Evolutionary conservation across 345 rosid species (phyloP), one percentile per base, ranked within the genome.

Genomic region (Boechera stricta): DNA sequence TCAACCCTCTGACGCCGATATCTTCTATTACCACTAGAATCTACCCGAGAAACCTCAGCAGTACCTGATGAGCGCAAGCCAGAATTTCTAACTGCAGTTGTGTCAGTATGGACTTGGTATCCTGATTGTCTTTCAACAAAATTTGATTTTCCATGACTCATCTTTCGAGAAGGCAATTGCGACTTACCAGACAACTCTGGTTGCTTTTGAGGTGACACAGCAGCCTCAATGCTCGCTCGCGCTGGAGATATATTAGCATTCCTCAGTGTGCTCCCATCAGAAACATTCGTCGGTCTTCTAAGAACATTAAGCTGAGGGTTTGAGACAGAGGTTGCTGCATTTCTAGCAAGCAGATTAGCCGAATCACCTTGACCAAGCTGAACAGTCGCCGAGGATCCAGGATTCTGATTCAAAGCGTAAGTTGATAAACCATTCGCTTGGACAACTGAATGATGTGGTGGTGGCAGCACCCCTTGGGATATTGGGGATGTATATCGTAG

Each of bases 401-500:
- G 78, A 74, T 83, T 88, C 70, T 88, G 90, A 82, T 82, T 85
- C 69, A 82, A 49, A 56, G 88, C 56, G 63, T 85, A 82, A 60
- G 81, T 81, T 60, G 79, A 51, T 33, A 86, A 76, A 77, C 77
- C 77, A 85, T 39, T 86, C 7, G 87, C 82, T 70, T 84, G 91
- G 71, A 85, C 80, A 85, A 85, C 15, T 31, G 94, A 76, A 42
- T 83, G 90, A 48, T 96, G 84, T 78, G 88, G 83, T 76, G 87
- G 71, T 24, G 94, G 90, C 69, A 90, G 80, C 49, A 92, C 70
- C 69, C 91, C 96, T 69, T 87, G 93, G 60, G 98, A 84, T 84
- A 87, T 79, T 57, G 97, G 84, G 77, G 99, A 84, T 77, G 97
- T 64, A 79, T 91, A 91, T 81, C 84, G 81, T 60, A 91, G 75